Conservation (phyloP, 1,284 basidiomycete genomes). For the Prillingera fragicola region DNA sequence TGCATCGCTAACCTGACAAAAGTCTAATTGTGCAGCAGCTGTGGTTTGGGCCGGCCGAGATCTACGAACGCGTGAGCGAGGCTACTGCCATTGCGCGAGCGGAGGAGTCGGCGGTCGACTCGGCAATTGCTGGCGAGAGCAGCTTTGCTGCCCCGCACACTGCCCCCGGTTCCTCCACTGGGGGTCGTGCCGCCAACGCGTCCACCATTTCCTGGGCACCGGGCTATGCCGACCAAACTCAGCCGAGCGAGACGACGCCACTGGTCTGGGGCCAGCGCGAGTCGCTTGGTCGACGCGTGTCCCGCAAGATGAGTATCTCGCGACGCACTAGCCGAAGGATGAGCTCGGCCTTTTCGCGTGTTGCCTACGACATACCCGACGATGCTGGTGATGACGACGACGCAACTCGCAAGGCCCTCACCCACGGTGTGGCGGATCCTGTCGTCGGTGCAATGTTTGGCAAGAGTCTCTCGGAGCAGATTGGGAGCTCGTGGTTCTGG, state of each 20-base stretch:
- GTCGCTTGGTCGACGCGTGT: too few species aligned
- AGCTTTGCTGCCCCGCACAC: too few species aligned
- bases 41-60: slow-evolving; percentile 27
- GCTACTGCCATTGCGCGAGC: not conserved
- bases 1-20: not conserved
- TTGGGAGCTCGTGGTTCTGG: slow-evolving; percentile 44
- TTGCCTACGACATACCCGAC: slow-evolving; percentile 24
- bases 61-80: slow-evolving; percentile 19
- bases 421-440: slow-evolving; percentile 25
- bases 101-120: too few species aligned
- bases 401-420: slow-evolving; percentile 19
- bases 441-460: slow-evolving; percentile 44
- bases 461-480: slow-evolving; percentile 29
- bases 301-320: slow-evolving; percentile 10
- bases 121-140: too few species aligned
- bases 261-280: too few species aligned
- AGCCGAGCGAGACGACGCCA: slow-evolving; percentile 6
- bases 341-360: slow-evolving; percentile 21
- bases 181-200: too few species aligned
- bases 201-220: too few species aligned
- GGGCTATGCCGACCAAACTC: too few species aligned
- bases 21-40: slow-evolving; percentile 43
- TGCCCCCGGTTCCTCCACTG: too few species aligned
- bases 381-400: slow-evolving; percentile 24
- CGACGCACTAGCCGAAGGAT: slow-evolving; percentile 5